Evolutionary conservation across 306 rosid genomes (phyloP).

Genomic region (Urtica urens): DNA sequence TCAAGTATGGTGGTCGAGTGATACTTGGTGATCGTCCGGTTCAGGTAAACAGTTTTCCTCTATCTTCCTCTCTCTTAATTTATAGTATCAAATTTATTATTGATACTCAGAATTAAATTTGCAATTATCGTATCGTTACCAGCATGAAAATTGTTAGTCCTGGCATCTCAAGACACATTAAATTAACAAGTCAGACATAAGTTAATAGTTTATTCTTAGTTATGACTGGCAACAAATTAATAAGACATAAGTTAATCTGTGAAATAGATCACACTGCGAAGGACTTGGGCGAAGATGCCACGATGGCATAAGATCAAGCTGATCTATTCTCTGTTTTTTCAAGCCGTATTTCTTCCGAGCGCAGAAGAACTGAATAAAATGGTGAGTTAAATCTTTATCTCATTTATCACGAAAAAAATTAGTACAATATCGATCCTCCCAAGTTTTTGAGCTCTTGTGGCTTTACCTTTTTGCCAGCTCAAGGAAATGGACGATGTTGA

Average conservation of each 20-base stretch:
- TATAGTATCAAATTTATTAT: too few species aligned
- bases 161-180: too few species aligned
- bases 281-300: slow-evolving; percentile 94
- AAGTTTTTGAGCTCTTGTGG: too few species aligned
- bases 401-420: slow-evolving; percentile 12
- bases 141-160: too few species aligned
- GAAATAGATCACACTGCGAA: slow-evolving; percentile 64
- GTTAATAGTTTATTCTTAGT: too few species aligned
- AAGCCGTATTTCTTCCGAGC: slow-evolving; percentile 74
- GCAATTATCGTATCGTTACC: too few species aligned
- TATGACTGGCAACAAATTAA: too few species aligned
- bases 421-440: too few species aligned
- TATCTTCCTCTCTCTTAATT: too few species aligned
- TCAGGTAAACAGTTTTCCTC: slow-evolving; percentile 49
- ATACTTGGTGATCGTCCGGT: slow-evolving; percentile 97
- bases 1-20: slow-evolving; percentile 86
- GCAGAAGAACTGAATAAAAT: slow-evolving; percentile 64
- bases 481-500: slow-evolving; percentile 88
- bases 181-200: too few species aligned
- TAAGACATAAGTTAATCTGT: too few species aligned
- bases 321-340: slow-evolving; percentile 53
- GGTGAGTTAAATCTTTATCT: slow-evolving; percentile 34
- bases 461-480: slow-evolving; percentile 47
- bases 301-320: slow-evolving; percentile 83
- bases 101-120: too few species aligned